These are phyloP conservation scores for Agapanthus africanus DNA, from an alignment of 106 monocot species.

Conservation along the genomic window DNA sequence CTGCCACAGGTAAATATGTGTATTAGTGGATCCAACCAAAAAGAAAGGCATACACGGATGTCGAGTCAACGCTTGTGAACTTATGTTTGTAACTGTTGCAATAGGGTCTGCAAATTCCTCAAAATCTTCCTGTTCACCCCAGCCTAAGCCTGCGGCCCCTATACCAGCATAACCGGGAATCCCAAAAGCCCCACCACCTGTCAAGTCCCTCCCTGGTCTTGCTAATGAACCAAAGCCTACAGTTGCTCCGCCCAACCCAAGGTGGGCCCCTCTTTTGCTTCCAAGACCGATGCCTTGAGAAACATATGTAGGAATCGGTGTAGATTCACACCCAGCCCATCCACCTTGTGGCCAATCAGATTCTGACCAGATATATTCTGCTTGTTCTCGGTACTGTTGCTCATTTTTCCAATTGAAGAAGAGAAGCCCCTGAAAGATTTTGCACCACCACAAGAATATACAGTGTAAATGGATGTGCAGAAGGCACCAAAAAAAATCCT, in stretches of 20 bases:
- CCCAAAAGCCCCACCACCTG: constrained; percentile 86
- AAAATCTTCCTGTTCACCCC: constrained; percentile 75
- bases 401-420: constrained; percentile 57
- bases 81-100: constrained; percentile 60
- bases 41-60: constrained; percentile 84
- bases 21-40: constrained; percentile 81
- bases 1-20: constrained; percentile 96
- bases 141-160: constrained; percentile 72
- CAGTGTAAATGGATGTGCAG: no score
- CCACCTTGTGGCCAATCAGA: constrained; percentile 82
- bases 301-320: constrained; percentile 52
- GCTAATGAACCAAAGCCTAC: constrained; percentile 38
- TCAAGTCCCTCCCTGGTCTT: constrained; percentile 69
- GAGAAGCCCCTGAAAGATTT: constrained; percentile 56
- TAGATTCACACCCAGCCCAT: constrained; percentile 68
- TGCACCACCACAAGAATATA: neutral
- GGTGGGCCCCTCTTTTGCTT: constrained; percentile 52
- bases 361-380: constrained; percentile 69
- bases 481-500: no score
- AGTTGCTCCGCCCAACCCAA: constrained; percentile 65
- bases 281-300: constrained; percentile 58
- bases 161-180: constrained; percentile 97
- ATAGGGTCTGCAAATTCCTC: constrained; percentile 50
- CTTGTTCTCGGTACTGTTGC: constrained; percentile 14
- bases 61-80: constrained; percentile 50